These are phyloP conservation scores for Candida mesenterica DNA, from an alignment of 1,139 yeast species.

Conservation along the genomic window DNA sequence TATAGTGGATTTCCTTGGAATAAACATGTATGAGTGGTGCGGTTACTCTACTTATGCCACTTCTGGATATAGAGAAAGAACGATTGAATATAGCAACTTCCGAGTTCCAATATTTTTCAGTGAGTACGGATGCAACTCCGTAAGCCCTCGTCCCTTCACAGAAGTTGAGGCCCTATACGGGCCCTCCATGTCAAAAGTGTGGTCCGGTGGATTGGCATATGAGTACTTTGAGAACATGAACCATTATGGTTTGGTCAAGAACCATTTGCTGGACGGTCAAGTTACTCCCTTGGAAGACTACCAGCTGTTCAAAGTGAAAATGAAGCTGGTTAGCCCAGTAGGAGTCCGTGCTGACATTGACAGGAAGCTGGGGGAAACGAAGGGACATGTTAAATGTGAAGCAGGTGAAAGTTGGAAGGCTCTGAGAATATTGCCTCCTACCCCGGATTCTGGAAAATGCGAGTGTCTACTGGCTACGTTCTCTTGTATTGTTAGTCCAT, in stretches of 20 bases:
- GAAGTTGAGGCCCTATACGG: conserved; percentile 40
- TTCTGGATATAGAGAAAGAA: conserved; percentile 57
- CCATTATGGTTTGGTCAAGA: conserved; percentile 34
- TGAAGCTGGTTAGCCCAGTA: conserved; percentile 31
- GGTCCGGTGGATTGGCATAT: conserved; percentile 44
- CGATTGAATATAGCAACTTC: conserved; percentile 43
- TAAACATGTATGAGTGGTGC: conserved; percentile 70
- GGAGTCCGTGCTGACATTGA: conserved; percentile 16
- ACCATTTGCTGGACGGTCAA: conserved; percentile 24
- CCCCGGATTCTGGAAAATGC: conserved; percentile 56
- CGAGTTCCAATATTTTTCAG: conserved; percentile 61
- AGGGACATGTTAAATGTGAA: conserved; percentile 22
- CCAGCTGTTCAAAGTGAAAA: conserved; percentile 32
- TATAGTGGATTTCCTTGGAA: conserved; percentile 53
- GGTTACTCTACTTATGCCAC: conserved; percentile 57
- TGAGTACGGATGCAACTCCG: conserved; percentile 59
- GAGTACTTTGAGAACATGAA: conserved; percentile 39
- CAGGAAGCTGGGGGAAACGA: background rate
- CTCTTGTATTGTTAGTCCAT: conserved; percentile 48
- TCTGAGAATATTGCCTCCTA: conserved; percentile 45
- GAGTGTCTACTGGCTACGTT: conserved; percentile 52
- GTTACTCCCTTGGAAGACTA: conserved; percentile 45
- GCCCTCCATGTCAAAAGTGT: conserved; percentile 33
- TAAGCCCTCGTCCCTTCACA: conserved; percentile 58
- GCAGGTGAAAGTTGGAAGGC: conserved; percentile 39